Conservation (phyloP, 352 stramenopile species). For the Globisporangium ultimum region DNA sequence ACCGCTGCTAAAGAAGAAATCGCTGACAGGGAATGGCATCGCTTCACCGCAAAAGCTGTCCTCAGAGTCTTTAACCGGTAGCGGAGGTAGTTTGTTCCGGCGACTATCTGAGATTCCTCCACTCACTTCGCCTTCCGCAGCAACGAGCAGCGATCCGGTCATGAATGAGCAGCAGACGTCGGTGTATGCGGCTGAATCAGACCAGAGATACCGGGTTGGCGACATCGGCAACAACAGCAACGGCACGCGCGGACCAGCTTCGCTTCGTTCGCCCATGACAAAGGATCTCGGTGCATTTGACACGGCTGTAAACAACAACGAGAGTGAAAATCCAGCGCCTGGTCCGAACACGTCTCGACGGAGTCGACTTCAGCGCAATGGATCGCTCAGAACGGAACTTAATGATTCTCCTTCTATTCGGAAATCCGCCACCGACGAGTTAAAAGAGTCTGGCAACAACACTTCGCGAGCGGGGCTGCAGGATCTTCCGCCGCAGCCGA, state of each 20-base stretch:
- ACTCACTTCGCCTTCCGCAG: background rate
- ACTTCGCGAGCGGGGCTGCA: conserved; percentile 14
- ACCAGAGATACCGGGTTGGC: background rate
- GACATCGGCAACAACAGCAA: background rate
- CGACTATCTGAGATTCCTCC: conserved; percentile 9
- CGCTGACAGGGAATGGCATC: background rate
- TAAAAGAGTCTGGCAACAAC: background rate
- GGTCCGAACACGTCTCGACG: conserved; percentile 4
- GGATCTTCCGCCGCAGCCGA: conserved; percentile 30
- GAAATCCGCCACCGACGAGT: conserved; percentile 1
- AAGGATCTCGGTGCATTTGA: background rate
- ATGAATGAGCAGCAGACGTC: background rate
- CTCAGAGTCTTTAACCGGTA: background rate
- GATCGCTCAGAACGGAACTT: conserved; percentile 6
- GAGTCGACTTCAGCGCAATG: conserved; percentile 1
- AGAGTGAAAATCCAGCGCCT: background rate
- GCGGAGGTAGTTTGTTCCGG: conserved; percentile 5
- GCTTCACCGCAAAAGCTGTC: background rate
- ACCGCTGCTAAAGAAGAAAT: conserved; percentile 17
- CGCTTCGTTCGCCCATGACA: background rate
- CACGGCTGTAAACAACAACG: background rate
- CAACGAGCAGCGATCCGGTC: background rate
- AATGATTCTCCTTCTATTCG: background rate
- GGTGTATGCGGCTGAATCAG: background rate
- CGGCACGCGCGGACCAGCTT: background rate